Conservation (phyloP, 176 grass and related monocot species). For the Rhynchospora tenuis region DNA sequence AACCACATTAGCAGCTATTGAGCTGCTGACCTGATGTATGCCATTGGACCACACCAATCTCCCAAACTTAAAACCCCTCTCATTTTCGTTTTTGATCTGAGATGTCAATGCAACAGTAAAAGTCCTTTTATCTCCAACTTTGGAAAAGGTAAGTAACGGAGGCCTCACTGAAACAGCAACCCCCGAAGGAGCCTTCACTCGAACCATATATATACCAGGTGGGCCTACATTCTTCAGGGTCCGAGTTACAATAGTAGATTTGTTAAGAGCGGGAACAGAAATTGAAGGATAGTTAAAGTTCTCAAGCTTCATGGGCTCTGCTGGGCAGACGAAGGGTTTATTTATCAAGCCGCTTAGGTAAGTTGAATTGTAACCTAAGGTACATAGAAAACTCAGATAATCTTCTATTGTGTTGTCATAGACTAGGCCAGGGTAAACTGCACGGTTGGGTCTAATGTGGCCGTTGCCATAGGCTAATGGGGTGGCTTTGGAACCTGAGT, state of each 20-base stretch:
- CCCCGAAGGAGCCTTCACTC: constrained; percentile 29
- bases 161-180: constrained; percentile 43
- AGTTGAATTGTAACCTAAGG: constrained; percentile 28
- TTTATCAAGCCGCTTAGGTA: constrained; percentile 16
- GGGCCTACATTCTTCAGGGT: constrained; percentile 59
- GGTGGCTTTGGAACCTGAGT: constrained; percentile 26
- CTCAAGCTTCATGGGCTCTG: constrained; percentile 22
- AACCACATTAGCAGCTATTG: constrained; percentile 50
- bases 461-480: constrained; percentile 60
- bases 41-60: constrained; percentile 68
- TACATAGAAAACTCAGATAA: constrained; percentile 64
- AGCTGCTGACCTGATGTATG: constrained; percentile 54
- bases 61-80: constrained; percentile 54
- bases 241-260: constrained; percentile 31
- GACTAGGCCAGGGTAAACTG: constrained; percentile 60
- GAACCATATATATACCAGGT: constrained; percentile 34
- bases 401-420: constrained; percentile 48
- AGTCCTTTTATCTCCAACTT: constrained; percentile 45
- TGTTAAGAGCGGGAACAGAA: constrained; percentile 22
- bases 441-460: constrained; percentile 61
- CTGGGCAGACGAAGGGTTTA: constrained; percentile 41
- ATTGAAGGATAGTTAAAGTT: constrained; percentile 92
- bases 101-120: constrained; percentile 44
- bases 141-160: constrained; percentile 29
- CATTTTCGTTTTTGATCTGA: constrained; percentile 20